Percentiles rank a stretch among this genome's conserved stretches.
Conservation (phyloP, 2,329 filamentous ascomycete genomes). For the Fusarium sp. region DNA sequence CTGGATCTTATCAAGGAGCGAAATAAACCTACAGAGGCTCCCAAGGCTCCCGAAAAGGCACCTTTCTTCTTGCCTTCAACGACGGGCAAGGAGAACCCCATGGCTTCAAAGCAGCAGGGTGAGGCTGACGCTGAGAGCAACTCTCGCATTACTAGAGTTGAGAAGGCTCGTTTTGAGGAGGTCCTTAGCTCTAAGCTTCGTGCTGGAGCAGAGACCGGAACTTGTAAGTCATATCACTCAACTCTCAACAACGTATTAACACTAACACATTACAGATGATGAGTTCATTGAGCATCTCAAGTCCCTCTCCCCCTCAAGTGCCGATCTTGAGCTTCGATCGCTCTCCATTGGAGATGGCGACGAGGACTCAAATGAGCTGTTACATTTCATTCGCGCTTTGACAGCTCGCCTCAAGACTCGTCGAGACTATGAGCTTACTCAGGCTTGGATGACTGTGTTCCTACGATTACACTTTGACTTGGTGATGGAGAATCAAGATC, state of each 20-base stretch:
- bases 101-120: conserved; percentile 51
- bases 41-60: conserved; percentile 91
- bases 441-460: conserved; percentile 98
- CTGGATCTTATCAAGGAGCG: conserved; percentile 92
- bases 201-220: conserved; percentile 63
- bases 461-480: conserved; percentile 79
- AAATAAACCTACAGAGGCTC: conserved; percentile 93
- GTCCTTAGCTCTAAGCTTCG: conserved; percentile 69
- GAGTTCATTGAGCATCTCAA: conserved; percentile 84
- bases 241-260: no score
- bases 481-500: conserved; percentile 62
- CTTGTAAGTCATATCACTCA: conserved; percentile 65
- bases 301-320: conserved; percentile 82
- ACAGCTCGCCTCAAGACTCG: conserved; percentile 76
- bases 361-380: conserved; percentile 74
- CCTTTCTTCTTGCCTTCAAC: conserved; percentile 92
- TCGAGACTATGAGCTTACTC: conserved; percentile 91
- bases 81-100: conserved; percentile 59
- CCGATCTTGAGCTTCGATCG: conserved; percentile 91
- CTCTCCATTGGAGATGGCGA: conserved; percentile 65
- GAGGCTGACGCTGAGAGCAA: conserved; percentile 59
- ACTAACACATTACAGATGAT: conserved; percentile 60
- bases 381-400: conserved; percentile 84
- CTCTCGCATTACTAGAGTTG: conserved; percentile 78
- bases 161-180: conserved; percentile 68